These are phyloP conservation scores for Rhodotorula diobovata DNA, from an alignment of 768 basidiomycete genomes.

Conservation along the genomic window DNA sequence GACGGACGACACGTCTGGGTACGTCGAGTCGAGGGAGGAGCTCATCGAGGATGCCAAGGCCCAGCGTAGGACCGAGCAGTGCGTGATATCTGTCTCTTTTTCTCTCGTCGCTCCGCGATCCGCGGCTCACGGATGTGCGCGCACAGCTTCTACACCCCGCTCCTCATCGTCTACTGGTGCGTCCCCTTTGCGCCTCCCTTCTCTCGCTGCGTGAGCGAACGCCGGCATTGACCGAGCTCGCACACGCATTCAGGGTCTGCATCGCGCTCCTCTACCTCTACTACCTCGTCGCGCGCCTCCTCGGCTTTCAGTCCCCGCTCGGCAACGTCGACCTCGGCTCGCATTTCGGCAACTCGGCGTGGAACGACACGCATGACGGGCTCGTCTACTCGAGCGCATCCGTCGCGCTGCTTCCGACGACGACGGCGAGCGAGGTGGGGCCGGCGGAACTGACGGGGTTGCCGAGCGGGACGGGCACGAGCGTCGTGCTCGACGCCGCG, in stretches of 20 bases:
- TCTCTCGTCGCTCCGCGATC: neutral
- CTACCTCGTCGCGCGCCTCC: slow-evolving; percentile 13
- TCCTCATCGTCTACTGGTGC: neutral
- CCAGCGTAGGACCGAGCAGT: slow-evolving; percentile 19
- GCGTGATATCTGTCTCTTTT: neutral
- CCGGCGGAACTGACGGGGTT: neutral
- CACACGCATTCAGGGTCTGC: neutral
- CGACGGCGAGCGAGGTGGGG: neutral
- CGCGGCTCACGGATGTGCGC: too few species aligned
- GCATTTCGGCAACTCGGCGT: neutral
- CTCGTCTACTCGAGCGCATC: neutral
- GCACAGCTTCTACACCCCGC: neutral
- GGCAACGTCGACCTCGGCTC: slow-evolving; percentile 17
- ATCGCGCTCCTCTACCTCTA: slow-evolving; percentile 22
- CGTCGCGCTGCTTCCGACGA: neutral
- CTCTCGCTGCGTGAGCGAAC: neutral
- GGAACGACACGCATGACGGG: slow-evolving; percentile 12
- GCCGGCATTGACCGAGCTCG: neutral
- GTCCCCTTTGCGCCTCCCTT: neutral
- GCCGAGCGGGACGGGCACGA: neutral
- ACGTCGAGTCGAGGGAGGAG: slow-evolving; percentile 15
- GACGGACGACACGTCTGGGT: slow-evolving; percentile 30
- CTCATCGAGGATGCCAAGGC: slow-evolving; percentile 13
- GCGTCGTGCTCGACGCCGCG: neutral
- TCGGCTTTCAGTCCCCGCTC: slow-evolving; percentile 7